These are phyloP conservation scores for Leucosporidium yakuticum DNA, from an alignment of 768 basidiomycete species.

Conservation along the genomic window DNA sequence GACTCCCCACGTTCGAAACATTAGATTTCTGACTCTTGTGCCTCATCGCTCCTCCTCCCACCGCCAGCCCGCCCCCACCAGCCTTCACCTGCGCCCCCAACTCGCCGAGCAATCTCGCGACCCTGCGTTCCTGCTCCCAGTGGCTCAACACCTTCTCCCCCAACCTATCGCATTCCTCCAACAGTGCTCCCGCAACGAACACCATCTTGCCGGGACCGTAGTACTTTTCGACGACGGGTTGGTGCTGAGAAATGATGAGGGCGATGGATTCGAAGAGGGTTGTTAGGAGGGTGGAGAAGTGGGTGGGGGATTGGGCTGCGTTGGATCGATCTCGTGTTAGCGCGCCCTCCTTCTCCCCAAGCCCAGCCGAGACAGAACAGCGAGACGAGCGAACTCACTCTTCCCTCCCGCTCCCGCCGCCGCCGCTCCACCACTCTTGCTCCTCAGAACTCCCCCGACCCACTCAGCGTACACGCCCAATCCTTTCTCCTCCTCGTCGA, in stretches of 20 bases:
- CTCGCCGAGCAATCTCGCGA: slow-evolving; percentile 8
- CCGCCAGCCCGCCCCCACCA: background rate
- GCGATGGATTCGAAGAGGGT: slow-evolving; percentile 92
- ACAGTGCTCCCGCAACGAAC: slow-evolving; percentile 61
- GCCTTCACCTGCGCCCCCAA: background rate
- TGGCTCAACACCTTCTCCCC: slow-evolving; percentile 65
- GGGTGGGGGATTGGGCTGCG: slow-evolving; percentile 80
- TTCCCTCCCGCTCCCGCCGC: slow-evolving; percentile 8
- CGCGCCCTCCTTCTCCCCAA: background rate
- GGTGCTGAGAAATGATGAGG: slow-evolving; percentile 93
- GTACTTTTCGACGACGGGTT: slow-evolving; percentile 95
- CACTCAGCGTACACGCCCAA: slow-evolving; percentile 87
- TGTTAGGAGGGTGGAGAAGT: slow-evolving; percentile 83
- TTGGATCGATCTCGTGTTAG: too few species aligned
- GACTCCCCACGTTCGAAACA: slow-evolving; percentile 8
- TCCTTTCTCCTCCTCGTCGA: slow-evolving; percentile 89
- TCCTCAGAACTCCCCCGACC: slow-evolving; percentile 52
- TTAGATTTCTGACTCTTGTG: too few species aligned
- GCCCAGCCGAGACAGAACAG: background rate
- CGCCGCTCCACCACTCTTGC: slow-evolving; percentile 15
- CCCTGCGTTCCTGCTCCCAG: slow-evolving; percentile 80
- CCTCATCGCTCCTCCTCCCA: background rate
- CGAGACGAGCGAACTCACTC: slow-evolving; percentile 11
- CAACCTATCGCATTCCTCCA: slow-evolving; percentile 82
- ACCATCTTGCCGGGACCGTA: slow-evolving; percentile 86